phyloP scores from a whole-genome alignment of 192 early-diverging fungal genomes.

The Linnemannia exigua region DNA sequence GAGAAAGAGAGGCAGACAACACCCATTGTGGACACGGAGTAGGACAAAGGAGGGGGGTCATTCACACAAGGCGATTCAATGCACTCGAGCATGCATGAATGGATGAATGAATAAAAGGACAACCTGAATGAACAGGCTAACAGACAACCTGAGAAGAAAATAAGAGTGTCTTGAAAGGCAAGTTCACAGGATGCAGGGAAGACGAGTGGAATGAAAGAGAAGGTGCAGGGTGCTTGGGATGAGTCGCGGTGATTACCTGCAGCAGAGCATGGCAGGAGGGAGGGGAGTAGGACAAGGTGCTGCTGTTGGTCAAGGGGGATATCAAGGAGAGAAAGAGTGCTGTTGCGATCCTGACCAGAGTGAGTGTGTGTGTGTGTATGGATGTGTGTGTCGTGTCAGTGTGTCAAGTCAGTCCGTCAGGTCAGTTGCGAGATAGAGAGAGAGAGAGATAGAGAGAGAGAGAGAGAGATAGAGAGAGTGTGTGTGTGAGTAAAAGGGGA shows the following conservation, averaged over 20 bases:
- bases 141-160: no score
- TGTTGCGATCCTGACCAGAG: background rate
- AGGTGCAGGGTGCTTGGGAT: background rate
- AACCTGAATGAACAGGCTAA: no score
- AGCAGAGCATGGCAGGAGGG: constrained; percentile 9
- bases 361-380: background rate
- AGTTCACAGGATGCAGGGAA: no score
- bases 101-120: no score
- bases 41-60: no score
- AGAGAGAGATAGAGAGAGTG: background rate
- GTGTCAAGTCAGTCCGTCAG: no score
- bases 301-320: background rate
- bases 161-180: no score
- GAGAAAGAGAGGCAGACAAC: background rate
- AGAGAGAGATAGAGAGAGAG: background rate
- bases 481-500: background rate
- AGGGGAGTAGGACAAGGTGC: background rate
- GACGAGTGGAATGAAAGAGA: background rate
- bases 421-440: background rate
- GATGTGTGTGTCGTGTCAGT: no score
- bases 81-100: no score
- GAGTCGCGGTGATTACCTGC: background rate
- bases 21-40: background rate
- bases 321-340: background rate
- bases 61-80: no score